A percentile compares a stretch with the other conserved stretches of the same genome.
phyloP scores from a whole-genome alignment of 208 protist genomes.

The Wallacemonas sp. region DNA sequence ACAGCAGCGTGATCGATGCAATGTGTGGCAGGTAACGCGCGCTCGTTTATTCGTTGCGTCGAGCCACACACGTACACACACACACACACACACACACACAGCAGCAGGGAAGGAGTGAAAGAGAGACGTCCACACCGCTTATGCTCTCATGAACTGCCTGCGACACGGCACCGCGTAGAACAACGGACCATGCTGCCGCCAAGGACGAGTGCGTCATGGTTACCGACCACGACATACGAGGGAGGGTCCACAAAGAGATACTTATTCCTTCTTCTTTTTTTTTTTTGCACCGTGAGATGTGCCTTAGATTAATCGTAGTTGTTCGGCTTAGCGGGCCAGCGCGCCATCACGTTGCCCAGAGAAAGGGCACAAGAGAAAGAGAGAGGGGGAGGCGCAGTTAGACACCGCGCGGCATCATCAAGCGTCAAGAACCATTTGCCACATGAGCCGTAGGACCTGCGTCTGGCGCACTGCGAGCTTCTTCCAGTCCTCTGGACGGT shows the following conservation, averaged over 20 bases:
- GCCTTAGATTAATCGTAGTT: neutral
- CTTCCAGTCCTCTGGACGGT: conserved; percentile 79
- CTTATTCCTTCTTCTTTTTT: neutral
- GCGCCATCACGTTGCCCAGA: too few species aligned
- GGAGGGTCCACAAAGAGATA: too few species aligned
- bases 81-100: conserved; percentile 13
- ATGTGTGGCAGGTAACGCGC: too few species aligned
- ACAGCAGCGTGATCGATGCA: too few species aligned
- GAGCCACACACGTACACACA: neutral
- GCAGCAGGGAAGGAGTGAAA: too few species aligned
- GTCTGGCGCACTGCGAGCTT: conserved; percentile 75
- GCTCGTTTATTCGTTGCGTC: too few species aligned
- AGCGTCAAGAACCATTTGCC: conserved; percentile 47
- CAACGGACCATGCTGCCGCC: too few species aligned
- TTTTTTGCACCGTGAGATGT: neutral
- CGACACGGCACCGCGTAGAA: too few species aligned
- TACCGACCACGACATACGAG: too few species aligned
- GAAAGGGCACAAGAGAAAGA: neutral
- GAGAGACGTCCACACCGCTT: too few species aligned
- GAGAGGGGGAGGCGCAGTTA: neutral
- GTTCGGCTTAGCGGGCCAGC: neutral
- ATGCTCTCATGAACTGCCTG: too few species aligned
- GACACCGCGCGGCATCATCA: neutral
- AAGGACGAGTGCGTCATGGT: too few species aligned
- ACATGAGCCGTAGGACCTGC: conserved; percentile 73